Percentiles rank a stretch among this genome's conserved stretches.
phyloP scores from a whole-genome alignment of 345 rosid genomes.

The Excoecaria cochinchinensis region DNA sequence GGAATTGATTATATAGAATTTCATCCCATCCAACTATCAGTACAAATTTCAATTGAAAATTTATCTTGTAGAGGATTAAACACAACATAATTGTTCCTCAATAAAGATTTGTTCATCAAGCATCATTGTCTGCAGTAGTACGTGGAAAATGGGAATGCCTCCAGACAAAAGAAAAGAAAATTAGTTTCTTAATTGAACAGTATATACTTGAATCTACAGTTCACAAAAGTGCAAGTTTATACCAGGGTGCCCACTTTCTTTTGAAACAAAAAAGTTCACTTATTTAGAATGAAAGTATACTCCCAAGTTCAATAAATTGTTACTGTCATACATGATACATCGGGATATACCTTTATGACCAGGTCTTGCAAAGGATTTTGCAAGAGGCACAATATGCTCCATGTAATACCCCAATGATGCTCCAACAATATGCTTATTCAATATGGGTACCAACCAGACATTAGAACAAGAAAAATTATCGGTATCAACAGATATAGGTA shows the following conservation, averaged over 20 bases:
- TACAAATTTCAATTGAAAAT: neutral
- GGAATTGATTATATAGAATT: neutral
- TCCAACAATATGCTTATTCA: constrained; percentile 59
- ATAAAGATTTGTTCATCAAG: neutral
- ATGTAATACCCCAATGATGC: constrained; percentile 74
- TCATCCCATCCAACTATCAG: neutral
- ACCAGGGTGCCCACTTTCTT: neutral
- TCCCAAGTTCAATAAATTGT: neutral
- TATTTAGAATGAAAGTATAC: neutral
- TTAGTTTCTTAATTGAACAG: neutral
- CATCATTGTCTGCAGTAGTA: neutral
- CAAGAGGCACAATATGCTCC: constrained; percentile 85
- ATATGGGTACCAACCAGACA: constrained; percentile 76
- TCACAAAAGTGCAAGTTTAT: neutral
- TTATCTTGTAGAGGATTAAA: neutral
- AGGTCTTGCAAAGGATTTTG: constrained; percentile 56
- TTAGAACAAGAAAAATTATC: constrained; percentile 58
- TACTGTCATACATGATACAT: neutral
- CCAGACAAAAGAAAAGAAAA: neutral
- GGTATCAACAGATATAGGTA: constrained; percentile 61
- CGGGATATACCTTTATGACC: constrained; percentile 55
- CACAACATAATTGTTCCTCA: neutral
- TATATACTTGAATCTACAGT: neutral
- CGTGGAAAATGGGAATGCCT: neutral
- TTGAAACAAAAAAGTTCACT: neutral